A percentile compares a stretch with the other conserved stretches of the same genome.
These are phyloP conservation scores for Naganishia sp. DNA, from an alignment of 1,284 basidiomycete genomes.

Conservation along the genomic window DNA sequence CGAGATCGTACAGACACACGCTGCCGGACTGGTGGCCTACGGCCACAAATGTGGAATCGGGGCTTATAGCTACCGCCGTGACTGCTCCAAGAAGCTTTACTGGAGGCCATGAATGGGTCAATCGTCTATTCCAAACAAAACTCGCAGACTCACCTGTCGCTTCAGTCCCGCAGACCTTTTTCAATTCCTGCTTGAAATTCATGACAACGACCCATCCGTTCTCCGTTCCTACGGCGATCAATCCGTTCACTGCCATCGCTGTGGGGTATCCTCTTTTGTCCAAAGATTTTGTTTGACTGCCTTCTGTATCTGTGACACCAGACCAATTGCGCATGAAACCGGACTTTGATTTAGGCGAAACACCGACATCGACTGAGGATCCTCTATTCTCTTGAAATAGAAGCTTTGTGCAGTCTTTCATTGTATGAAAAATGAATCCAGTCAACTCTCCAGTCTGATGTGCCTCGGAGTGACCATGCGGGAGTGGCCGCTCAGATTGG, in stretches of 20 bases:
- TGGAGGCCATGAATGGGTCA: constrained; percentile 42
- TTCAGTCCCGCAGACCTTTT: constrained; percentile 73
- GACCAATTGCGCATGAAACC: constrained; percentile 8
- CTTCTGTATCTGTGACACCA: constrained; percentile 1
- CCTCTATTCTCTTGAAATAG: background rate
- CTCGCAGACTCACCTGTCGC: constrained; percentile 60
- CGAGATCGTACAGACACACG: constrained; percentile 83
- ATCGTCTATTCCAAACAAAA: background rate
- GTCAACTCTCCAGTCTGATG: background rate
- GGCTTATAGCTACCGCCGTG: constrained; percentile 84
- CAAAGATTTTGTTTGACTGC: constrained; percentile 4
- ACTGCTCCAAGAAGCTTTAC: constrained; percentile 72
- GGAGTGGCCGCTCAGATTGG: too few relatives aligned
- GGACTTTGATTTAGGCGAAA: constrained; percentile 2
- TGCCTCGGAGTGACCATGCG: background rate
- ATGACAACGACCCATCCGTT: constrained; percentile 78
- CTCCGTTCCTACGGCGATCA: constrained; percentile 86
- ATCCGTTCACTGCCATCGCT: constrained; percentile 78
- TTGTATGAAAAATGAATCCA: constrained; percentile 23
- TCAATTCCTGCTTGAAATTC: constrained; percentile 84
- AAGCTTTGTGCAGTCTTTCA: constrained; percentile 22
- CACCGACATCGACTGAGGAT: background rate
- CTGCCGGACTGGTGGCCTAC: constrained; percentile 84
- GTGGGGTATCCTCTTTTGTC: constrained; percentile 65
- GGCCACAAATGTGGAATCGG: constrained; percentile 90